A percentile compares a stretch with the other conserved stretches of the same genome.
phyloP scores from a whole-genome alignment of 129 eudicot species.

The Escallonia rubra region DNA sequence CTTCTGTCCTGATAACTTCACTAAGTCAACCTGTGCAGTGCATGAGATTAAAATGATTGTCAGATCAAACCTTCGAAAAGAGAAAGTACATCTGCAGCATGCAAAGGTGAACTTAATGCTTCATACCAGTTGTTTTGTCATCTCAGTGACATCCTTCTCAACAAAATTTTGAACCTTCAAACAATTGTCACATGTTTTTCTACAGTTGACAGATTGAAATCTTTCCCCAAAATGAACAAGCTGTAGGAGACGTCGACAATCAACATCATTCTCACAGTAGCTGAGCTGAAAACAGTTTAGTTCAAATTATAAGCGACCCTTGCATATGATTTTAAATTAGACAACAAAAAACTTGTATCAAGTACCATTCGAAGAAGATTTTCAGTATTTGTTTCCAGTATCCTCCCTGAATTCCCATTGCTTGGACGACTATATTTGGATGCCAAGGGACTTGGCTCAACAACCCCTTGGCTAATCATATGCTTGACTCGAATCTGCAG shows the following conservation, averaged over 20 bases:
- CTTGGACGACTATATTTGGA: slow-evolving; percentile 50
- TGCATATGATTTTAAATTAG: not conserved
- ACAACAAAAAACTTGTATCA: not conserved
- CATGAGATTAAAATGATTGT: slow-evolving; percentile 7
- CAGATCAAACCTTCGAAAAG: not conserved
- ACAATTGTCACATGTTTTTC: slow-evolving; percentile 91
- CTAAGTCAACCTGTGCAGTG: slow-evolving; percentile 68
- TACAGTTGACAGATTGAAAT: slow-evolving; percentile 64
- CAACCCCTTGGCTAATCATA: slow-evolving; percentile 82
- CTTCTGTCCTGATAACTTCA: slow-evolving; percentile 61
- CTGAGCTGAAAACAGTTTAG: slow-evolving; percentile 58
- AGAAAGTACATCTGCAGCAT: no score
- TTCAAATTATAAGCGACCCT: not conserved
- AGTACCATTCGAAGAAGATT: slow-evolving; percentile 85
- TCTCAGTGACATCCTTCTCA: slow-evolving; percentile 76
- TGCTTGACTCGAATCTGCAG: slow-evolving; percentile 90
- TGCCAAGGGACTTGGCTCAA: slow-evolving; percentile 63
- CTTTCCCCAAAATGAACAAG: slow-evolving; percentile 94
- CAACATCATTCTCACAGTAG: slow-evolving; percentile 92
- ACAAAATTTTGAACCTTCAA: slow-evolving; percentile 49
- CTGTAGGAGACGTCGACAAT: slow-evolving; percentile 93
- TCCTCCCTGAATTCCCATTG: slow-evolving; percentile 59
- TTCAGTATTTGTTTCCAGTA: slow-evolving; percentile 81
- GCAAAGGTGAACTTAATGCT: not conserved
- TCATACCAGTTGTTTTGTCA: slow-evolving; percentile 85